Evolutionary conservation across 768 basidiomycete species (phyloP), one percentile per base, ranked within the genome.

Genomic region (Kwoniella dejecticola): DNA sequence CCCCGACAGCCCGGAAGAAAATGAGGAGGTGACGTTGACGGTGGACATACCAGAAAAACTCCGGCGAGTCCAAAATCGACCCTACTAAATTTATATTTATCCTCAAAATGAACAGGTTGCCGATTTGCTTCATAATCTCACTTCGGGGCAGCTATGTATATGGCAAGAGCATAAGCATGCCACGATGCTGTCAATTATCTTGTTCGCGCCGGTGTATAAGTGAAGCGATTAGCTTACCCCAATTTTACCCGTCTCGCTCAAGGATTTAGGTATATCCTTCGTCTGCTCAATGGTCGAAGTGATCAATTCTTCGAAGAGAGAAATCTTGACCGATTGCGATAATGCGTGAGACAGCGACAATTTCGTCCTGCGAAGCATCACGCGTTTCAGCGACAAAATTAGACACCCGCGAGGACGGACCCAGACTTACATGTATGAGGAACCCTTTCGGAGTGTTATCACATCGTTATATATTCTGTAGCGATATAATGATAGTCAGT

Each of bases 41-140:
- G n/a, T 15, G 50, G 41, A n/a, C 26, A 74, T 89, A 91, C 92
- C 93, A 95, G 79, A 96, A 96, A 42, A 95, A 87, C 79, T 96
- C 92, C 26, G 93, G 93, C 31, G 92, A 91, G 82, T 97, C 93
- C 44, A 97, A 81, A n/a, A 96, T 93, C 30, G 92, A 94, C 47
- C 94, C 94, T 54, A 96, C 93, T 45, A 91, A 89, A 70, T 93
- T 92, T 69, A 96, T 94, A 75, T 92, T 94, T 55, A 94, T 91
- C 64, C 94, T 84, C 68, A 96, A 82, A 38, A 97, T 86, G 80
- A 97, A 97, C 41, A 97, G 82, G 69, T 92, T 89, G 44, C 94
- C 94, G 64, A 95, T 97, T 79, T 96, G 91, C 75, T 90, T 89
- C 94, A 97, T 95, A 74, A 97, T 97, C 77, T 96, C 94, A 86